Conservation (phyloP, 2,329 filamentous ascomycete species). For the Penicillium digitatum region DNA sequence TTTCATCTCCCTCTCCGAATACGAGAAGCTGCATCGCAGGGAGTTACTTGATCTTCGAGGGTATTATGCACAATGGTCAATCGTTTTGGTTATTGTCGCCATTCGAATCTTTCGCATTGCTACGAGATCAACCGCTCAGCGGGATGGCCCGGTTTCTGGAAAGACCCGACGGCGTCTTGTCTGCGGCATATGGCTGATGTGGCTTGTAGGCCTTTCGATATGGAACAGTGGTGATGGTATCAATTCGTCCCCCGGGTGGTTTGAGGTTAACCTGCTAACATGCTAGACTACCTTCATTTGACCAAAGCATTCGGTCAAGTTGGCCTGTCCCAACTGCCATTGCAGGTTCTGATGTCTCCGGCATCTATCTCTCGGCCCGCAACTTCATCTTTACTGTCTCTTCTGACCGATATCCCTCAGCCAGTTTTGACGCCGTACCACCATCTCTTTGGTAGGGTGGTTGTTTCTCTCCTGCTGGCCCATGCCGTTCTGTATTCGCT, state of each 20-base stretch:
- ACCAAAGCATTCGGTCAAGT: conserved; percentile 61
- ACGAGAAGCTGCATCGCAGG: conserved; percentile 50
- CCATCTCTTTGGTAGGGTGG: conserved; percentile 54
- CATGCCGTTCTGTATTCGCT: conserved; percentile 56
- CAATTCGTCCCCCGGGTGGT: conserved; percentile 14
- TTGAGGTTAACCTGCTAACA: neutral
- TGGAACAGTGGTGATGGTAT: conserved; percentile 54
- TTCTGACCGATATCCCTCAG: conserved; percentile 53
- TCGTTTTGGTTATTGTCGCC: conserved; percentile 45
- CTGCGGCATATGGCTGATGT: conserved; percentile 49
- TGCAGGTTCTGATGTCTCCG: conserved; percentile 55
- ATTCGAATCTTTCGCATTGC: conserved; percentile 30
- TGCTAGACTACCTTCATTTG: conserved; percentile 58
- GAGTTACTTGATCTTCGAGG: conserved; percentile 54
- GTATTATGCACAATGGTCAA: conserved; percentile 53
- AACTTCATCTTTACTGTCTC: conserved; percentile 47
- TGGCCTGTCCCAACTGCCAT: conserved; percentile 56
- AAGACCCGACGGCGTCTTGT: conserved; percentile 49
- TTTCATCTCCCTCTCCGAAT: conserved; percentile 50
- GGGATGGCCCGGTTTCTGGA: conserved; percentile 42
- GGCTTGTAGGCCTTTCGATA: conserved; percentile 51
- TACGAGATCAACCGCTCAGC: conserved; percentile 36
- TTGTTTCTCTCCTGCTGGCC: conserved; percentile 49
- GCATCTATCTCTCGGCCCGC: conserved; percentile 44
- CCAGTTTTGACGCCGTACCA: conserved; percentile 55